These are phyloP conservation scores for Chenopodium formosanum DNA, from an alignment of 148 eudicot species.

Conservation along the genomic window DNA sequence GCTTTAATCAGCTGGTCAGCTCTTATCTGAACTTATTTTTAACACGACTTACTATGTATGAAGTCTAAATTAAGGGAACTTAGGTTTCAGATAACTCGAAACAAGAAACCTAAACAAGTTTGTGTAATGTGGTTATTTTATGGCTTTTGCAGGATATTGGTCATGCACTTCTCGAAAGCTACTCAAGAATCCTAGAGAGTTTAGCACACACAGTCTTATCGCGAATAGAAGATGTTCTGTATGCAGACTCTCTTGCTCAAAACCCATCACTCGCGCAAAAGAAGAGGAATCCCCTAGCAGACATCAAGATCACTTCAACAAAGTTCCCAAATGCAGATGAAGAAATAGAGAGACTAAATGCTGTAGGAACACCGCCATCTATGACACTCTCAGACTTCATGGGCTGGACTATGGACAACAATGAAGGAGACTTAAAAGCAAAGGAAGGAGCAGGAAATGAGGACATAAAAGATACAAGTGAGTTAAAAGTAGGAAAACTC, in stretches of 20 bases:
- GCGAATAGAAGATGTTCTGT: conserved; percentile 72
- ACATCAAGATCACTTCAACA: conserved; percentile 27
- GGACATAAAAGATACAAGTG: conserved; percentile 26
- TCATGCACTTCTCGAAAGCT: conserved; percentile 72
- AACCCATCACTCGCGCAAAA: conserved; percentile 45
- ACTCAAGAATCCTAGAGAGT: conserved; percentile 77
- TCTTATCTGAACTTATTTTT: no score
- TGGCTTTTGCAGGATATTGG: conserved; percentile 64
- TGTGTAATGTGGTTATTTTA: background rate
- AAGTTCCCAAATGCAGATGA: conserved; percentile 46
- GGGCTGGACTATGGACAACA: conserved; percentile 56
- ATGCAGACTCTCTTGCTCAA: conserved; percentile 52
- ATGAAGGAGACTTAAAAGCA: conserved; percentile 35
- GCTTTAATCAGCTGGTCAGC: no score
- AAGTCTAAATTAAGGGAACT: no score
- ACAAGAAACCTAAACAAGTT: background rate
- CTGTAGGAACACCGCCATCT: conserved; percentile 48
- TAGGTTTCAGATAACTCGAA: no score
- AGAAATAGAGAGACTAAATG: conserved; percentile 56
- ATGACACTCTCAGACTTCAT: conserved; percentile 78
- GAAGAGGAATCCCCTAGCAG: conserved; percentile 32
- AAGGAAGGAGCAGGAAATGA: conserved; percentile 36
- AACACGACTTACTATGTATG: background rate
- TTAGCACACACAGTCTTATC: conserved; percentile 71
- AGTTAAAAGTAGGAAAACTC: conserved; percentile 37